phyloP scores from a whole-genome alignment of 129 eudicot genomes.

The Pseudognaphalium luteoalbum region DNA sequence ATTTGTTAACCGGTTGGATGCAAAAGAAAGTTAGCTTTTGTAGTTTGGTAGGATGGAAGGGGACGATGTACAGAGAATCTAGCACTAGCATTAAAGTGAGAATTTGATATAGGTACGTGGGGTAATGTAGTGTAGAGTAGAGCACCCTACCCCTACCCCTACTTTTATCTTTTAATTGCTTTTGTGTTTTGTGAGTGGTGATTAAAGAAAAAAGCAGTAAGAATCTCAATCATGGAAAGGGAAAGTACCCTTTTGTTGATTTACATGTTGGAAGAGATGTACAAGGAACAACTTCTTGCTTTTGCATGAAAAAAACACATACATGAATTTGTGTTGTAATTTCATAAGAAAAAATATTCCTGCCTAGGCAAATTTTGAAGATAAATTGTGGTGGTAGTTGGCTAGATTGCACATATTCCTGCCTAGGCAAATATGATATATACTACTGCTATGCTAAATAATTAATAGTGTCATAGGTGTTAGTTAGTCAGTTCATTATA shows the following conservation, averaged over 20 bases:
- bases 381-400: too few relatives aligned
- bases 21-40: not conserved
- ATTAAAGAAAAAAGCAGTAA: slow-evolving; percentile 21
- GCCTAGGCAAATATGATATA: too few relatives aligned
- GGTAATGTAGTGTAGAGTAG: not conserved
- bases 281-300: not conserved
- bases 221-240: slow-evolving; percentile 31
- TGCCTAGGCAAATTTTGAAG: not conserved
- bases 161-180: slow-evolving; percentile 21
- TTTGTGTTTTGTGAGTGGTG: slow-evolving; percentile 25
- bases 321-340: not conserved
- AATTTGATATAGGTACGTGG: slow-evolving; percentile 20
- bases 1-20: not conserved
- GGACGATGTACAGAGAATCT: slow-evolving; percentile 18
- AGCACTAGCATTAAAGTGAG: slow-evolving; percentile 17
- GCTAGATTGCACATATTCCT: too few relatives aligned
- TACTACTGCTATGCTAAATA: too few relatives aligned
- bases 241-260: slow-evolving; percentile 23
- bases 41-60: slow-evolving; percentile 4
- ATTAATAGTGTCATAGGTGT: too few relatives aligned
- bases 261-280: slow-evolving; percentile 19
- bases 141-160: slow-evolving; percentile 20
- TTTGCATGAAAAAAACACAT: slow-evolving; percentile 10
- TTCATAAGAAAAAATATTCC: not conserved
- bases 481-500: too few relatives aligned